Percentiles rank a stretch among this genome's conserved stretches.
Conservation (phyloP, 805 yeast genomes). For the Starmera dryadoides region DNA sequence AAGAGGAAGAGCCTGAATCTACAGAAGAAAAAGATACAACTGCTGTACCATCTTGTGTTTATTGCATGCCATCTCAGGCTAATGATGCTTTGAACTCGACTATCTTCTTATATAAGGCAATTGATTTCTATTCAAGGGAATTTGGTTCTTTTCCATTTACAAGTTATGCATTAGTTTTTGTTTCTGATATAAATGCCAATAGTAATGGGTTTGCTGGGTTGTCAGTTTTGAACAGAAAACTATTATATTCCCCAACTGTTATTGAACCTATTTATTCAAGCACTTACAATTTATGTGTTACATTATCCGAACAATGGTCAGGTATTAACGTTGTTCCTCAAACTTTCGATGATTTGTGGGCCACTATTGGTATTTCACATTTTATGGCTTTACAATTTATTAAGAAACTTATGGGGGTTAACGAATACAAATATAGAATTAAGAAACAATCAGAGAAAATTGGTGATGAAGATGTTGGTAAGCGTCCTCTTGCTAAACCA, state of each 20-base stretch:
- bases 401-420: constrained; percentile 68
- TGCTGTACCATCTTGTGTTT: constrained; percentile 52
- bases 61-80: constrained; percentile 52
- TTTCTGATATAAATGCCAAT: constrained; percentile 44
- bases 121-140: constrained; percentile 79
- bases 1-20: constrained; percentile 23
- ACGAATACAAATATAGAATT: constrained; percentile 70
- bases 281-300: constrained; percentile 61
- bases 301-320: constrained; percentile 85
- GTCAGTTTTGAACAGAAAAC: constrained; percentile 48
- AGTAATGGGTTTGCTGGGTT: constrained; percentile 70
- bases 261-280: constrained; percentile 73
- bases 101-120: constrained; percentile 65
- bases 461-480: constrained; percentile 69
- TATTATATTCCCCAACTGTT: constrained; percentile 64
- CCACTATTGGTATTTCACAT: constrained; percentile 75
- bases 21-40: constrained; percentile 28
- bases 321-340: constrained; percentile 86
- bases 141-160: constrained; percentile 92
- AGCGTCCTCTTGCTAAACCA: constrained; percentile 75
- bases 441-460: constrained; percentile 58
- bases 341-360: constrained; percentile 78
- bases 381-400: constrained; percentile 76
- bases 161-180: constrained; percentile 70
- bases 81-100: constrained; percentile 64